A percentile compares a stretch with the other conserved stretches of the same genome.
These are phyloP conservation scores for Microstroma glucosiphilum DNA, from an alignment of 1,284 basidiomycete species.

Conservation along the genomic window DNA sequence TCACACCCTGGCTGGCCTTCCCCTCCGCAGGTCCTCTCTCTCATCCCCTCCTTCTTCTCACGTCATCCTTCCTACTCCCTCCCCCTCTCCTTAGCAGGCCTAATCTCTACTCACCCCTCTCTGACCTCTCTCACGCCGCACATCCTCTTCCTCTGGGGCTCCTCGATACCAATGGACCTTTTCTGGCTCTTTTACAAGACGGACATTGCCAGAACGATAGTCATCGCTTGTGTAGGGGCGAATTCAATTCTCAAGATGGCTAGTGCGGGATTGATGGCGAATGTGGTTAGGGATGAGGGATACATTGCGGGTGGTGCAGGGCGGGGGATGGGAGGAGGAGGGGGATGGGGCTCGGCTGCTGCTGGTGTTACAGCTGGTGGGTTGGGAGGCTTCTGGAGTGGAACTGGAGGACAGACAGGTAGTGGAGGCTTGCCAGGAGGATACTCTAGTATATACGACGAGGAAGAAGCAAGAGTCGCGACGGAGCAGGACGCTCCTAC, in stretches of 20 bases:
- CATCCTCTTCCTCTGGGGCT: background rate
- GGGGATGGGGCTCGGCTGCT: too few species aligned
- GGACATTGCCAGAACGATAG: background rate
- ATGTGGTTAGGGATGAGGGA: background rate
- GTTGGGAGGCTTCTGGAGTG: too few species aligned
- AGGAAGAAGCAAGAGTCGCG: too few species aligned
- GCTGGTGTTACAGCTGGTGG: too few species aligned
- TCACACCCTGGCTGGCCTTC: too few species aligned
- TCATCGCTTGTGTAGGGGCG: constrained; percentile 2
- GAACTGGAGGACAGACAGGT: too few species aligned
- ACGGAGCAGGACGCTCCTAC: too few species aligned
- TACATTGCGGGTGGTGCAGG: background rate
- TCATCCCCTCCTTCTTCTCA: constrained; percentile 2
- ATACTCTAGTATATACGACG: too few species aligned
- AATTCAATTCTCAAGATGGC: background rate
- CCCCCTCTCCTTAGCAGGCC: background rate
- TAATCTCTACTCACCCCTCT: background rate
- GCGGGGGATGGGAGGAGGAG: too few species aligned
- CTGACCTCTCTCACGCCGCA: background rate
- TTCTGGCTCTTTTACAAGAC: background rate
- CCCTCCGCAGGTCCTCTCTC: background rate
- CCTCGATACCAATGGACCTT: background rate
- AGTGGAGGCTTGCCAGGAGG: too few species aligned
- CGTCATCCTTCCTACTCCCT: background rate
- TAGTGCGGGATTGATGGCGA: background rate